These are phyloP conservation scores for Thyridium curvatum DNA, from an alignment of 2,329 filamentous ascomycete species.

Conservation along the genomic window DNA sequence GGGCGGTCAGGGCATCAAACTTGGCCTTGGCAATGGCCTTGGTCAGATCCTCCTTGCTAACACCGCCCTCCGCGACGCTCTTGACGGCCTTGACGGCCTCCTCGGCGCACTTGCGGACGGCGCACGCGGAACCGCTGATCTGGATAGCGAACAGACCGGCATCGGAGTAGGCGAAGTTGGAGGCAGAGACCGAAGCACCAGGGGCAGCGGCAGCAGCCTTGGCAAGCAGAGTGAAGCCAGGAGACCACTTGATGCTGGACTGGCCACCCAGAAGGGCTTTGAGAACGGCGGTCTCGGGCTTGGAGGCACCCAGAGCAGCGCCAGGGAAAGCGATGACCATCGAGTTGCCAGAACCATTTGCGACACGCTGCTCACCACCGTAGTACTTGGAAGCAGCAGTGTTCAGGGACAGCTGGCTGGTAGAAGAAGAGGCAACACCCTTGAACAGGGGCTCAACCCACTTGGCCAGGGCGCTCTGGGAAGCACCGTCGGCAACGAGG, in stretches of 20 bases:
- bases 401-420: slow-evolving; percentile 48
- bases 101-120: slow-evolving; percentile 68
- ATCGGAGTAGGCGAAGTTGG: slow-evolving; percentile 85
- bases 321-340: slow-evolving; percentile 90
- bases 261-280: slow-evolving; percentile 84
- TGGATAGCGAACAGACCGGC: slow-evolving; percentile 84
- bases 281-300: slow-evolving; percentile 85
- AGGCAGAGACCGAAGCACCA: slow-evolving; percentile 63
- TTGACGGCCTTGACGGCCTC: slow-evolving; percentile 77
- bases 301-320: slow-evolving; percentile 73
- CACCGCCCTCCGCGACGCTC: slow-evolving; percentile 67
- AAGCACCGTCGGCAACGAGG: slow-evolving; percentile 82
- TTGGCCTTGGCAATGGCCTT: slow-evolving; percentile 93
- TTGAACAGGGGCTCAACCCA: slow-evolving; percentile 94
- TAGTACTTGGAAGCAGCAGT: slow-evolving; percentile 74
- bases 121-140: slow-evolving; percentile 66
- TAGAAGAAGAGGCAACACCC: slow-evolving; percentile 50
- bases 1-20: slow-evolving; percentile 80
- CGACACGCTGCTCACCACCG: slow-evolving; percentile 88
- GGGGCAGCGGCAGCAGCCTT: slow-evolving; percentile 66
- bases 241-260: slow-evolving; percentile 89
- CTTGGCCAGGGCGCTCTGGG: slow-evolving; percentile 69
- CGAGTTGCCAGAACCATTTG: slow-evolving; percentile 71
- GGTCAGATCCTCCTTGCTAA: slow-evolving; percentile 78
- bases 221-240: slow-evolving; percentile 84